Conservation (phyloP, 352 stramenopile genomes). For the Pythium guiyangense region DNA sequence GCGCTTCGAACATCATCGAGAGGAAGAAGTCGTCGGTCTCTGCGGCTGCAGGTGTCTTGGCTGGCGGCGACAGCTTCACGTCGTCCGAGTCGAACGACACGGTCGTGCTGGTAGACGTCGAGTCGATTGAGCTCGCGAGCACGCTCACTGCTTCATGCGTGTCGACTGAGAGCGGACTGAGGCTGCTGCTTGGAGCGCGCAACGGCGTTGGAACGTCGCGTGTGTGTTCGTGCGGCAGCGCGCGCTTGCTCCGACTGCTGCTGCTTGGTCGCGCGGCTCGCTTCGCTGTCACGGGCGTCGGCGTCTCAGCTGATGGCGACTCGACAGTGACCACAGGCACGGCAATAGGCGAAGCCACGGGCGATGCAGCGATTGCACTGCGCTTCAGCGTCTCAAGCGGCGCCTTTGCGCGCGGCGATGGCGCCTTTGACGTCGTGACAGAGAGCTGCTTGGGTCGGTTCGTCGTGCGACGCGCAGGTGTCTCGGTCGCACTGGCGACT, state of each 20-base stretch:
- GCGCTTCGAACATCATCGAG: constrained; percentile 10
- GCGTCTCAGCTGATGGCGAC: not conserved
- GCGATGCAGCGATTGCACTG: too few species aligned
- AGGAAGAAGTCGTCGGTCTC: constrained; percentile 9
- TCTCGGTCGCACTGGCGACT: too few species aligned
- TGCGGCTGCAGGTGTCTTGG: not conserved
- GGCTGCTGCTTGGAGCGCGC: not conserved
- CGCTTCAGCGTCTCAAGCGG: too few species aligned
- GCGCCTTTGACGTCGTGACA: too few species aligned
- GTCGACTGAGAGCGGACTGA: not conserved
- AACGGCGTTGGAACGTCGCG: not conserved
- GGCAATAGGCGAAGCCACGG: too few species aligned
- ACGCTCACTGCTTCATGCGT: not conserved
- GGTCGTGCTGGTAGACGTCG: constrained; percentile 11
- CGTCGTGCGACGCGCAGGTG: too few species aligned
- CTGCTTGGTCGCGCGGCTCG: not conserved
- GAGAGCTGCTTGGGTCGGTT: too few species aligned
- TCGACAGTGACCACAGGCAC: not conserved
- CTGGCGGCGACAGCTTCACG: constrained; percentile 3
- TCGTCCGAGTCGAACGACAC: constrained; percentile 12
- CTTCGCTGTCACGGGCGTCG: not conserved
- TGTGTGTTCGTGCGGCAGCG: not conserved
- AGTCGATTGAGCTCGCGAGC: constrained; percentile 9
- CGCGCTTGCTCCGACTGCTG: not conserved
- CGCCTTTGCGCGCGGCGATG: too few species aligned